phyloP scores from a whole-genome alignment of 2,329 filamentous ascomycete species.

The Polychaeton citri region DNA sequence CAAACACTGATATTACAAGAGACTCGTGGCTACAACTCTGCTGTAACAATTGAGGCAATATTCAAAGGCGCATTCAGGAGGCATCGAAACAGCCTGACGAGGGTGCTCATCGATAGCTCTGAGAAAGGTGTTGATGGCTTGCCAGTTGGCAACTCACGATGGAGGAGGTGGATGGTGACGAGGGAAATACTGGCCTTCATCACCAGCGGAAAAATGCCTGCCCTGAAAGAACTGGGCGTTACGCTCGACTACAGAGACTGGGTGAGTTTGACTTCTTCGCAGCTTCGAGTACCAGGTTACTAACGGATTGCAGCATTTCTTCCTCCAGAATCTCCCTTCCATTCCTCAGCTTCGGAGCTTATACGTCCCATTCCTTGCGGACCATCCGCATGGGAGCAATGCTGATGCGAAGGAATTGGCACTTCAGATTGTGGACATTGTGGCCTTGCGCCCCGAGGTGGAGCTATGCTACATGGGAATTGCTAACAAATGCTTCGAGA shows the following conservation, averaged over 20 bases:
- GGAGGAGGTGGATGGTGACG: conserved; percentile 58
- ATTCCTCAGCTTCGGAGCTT: conserved; percentile 58
- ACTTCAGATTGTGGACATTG: conserved; percentile 63
- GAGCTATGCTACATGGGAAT: conserved; percentile 68
- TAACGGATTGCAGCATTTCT: conserved; percentile 48
- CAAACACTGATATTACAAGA: conserved; percentile 70
- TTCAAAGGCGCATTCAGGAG: conserved; percentile 56
- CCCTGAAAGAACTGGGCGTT: conserved; percentile 57
- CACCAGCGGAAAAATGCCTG: conserved; percentile 62
- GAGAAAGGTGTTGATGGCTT: conserved; percentile 36
- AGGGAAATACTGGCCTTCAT: conserved; percentile 59
- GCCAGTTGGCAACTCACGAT: conserved; percentile 29
- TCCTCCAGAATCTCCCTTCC: conserved; percentile 60
- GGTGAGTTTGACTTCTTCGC: conserved; percentile 40
- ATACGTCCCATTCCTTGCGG: conserved; percentile 55
- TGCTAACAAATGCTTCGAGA: conserved; percentile 67
- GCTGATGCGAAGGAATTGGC: conserved; percentile 57
- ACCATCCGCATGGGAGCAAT: conserved; percentile 42
- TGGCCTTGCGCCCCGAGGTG: conserved; percentile 61
- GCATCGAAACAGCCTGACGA: conserved; percentile 58
- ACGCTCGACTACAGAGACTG: conserved; percentile 64
- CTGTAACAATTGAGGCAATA: conserved; percentile 55
- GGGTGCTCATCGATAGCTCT: conserved; percentile 60
- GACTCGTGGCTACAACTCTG: conserved; percentile 38
- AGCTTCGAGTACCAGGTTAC: neutral